Base-by-base conservation (phyloP, 179 eudicot genomes). In the Silene vulgaris region DNA sequence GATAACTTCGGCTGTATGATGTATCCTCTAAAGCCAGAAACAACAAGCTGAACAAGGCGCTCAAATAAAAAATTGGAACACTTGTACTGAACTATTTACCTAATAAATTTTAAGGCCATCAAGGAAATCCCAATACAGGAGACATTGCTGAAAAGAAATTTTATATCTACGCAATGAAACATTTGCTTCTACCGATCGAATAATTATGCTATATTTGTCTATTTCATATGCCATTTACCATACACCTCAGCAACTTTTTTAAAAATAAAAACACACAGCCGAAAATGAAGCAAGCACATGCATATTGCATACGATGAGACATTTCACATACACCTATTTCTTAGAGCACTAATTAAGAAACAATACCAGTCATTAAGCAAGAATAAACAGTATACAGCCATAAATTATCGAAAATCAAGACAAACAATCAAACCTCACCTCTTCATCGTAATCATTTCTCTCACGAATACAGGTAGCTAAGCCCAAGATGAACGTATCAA, bases 401-500 rank as follows among this genome's bases (percentile, higher is more conserved):
- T 28, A 17, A 35, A 76, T 45, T 67, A 28, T 40, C 11, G 2
- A 40, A 11, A 62, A 40, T 61, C 20, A 40, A 48, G 45, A 52
- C 19, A 60, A n/a, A 61, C 21, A 50, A 9, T n/a, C 69, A 6
- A 59, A 17, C 72, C 91, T 79, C 70, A 96, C 99, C 98, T 91
- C 90, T 67, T 93, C 96, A 62, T 90, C 96, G 73, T 88, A 87
- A 80, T 93, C 97, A 86, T 87, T 91, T 80, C 93, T 80, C 75
- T 89, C 97, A 77, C 98, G 96, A 77, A 96, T 84, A 82, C 85
- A 83, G 59, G 90, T 84, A 52, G 99, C 88, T 72, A 96, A 84
- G 76, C 98, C 98, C 92, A 85, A 79, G 21, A 96, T 89, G 80
- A 96, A 96, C 62, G 97, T 88, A 82, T 93, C 98, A 76, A 96